Percentiles rank a stretch among this genome's conserved stretches.
Evolutionary conservation across 2,329 filamentous ascomycete genomes (phyloP).

Genomic region (Nigrospora sphaerica): DNA sequence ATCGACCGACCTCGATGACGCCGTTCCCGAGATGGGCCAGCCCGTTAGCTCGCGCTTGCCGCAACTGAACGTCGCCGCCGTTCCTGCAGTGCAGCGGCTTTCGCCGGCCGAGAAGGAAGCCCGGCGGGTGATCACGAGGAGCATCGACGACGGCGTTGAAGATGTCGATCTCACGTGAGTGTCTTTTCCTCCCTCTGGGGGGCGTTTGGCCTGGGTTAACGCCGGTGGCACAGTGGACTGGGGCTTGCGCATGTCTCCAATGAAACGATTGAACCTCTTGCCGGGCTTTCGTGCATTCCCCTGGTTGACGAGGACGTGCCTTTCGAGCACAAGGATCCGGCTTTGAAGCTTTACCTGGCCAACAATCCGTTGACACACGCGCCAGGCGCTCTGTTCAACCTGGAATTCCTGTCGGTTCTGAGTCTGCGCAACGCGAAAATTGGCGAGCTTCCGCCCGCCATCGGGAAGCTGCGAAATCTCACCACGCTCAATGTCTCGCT

Average conservation of each 20-base stretch:
- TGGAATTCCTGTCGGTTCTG: conserved; percentile 56
- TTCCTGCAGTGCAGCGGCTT: conserved; percentile 15
- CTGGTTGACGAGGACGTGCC: conserved; percentile 47
- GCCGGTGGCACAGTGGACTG: conserved; percentile 25
- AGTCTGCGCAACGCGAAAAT: conserved; percentile 60
- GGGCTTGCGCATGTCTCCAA: conserved; percentile 47
- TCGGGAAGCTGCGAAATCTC: conserved; percentile 51
- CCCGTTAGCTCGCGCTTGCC: conserved; percentile 27
- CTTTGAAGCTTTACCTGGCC: conserved; percentile 54
- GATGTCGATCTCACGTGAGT: conserved; percentile 55
- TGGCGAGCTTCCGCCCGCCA: conserved; percentile 50
- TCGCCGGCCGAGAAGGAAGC: conserved; percentile 36
- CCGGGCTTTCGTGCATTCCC: conserved; percentile 46
- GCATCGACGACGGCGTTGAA: conserved; percentile 52
- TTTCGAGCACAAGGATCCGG: conserved; percentile 51
- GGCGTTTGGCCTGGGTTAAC: not conserved
- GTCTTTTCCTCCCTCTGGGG: not conserved
- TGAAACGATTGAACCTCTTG: conserved; percentile 48
- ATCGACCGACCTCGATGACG: conserved; percentile 37
- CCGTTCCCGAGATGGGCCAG: conserved; percentile 25
- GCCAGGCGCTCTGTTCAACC: conserved; percentile 53
- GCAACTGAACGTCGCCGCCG: conserved; percentile 21
- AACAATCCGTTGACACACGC: conserved; percentile 50
- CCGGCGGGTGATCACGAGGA: conserved; percentile 38
- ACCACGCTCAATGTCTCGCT: conserved; percentile 58